Percentiles rank a stretch among this genome's conserved stretches.
These are phyloP conservation scores for Kurtzmaniella quercitrusa DNA, from an alignment of 1,139 yeast species.

Conservation along the genomic window DNA sequence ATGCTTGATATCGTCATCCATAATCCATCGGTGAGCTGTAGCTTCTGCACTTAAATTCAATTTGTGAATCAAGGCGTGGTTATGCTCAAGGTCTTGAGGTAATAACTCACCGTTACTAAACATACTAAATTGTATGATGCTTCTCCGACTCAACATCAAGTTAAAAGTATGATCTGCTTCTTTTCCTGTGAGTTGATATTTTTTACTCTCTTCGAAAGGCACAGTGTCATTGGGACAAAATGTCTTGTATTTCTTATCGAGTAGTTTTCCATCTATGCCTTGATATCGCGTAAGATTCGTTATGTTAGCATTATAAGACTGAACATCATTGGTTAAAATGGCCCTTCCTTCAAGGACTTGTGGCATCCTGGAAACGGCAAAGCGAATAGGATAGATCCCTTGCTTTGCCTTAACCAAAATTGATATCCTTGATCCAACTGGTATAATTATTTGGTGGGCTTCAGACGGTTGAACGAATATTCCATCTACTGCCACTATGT, in stretches of 20 bases:
- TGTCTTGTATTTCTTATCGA: constrained; percentile 7
- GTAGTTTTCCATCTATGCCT: constrained; percentile 16
- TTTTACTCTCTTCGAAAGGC: constrained; percentile 14
- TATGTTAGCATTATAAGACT: constrained; percentile 6
- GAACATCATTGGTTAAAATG: constrained; percentile 15
- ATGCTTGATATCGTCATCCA: constrained; percentile 15
- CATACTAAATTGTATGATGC: constrained; percentile 24
- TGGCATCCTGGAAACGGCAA: constrained; percentile 26
- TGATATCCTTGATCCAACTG: constrained; percentile 27
- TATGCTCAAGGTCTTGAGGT: constrained; percentile 15
- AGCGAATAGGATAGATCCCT: constrained; percentile 19
- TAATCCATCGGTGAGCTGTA: constrained; percentile 10
- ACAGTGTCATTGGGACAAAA: constrained; percentile 16
- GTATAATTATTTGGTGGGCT: constrained; percentile 21
- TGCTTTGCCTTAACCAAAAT: constrained; percentile 22
- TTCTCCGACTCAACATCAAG: constrained; percentile 21
- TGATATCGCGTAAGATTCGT: constrained; percentile 11
- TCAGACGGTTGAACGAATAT: constrained; percentile 21
- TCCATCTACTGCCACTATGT: constrained; percentile 30
- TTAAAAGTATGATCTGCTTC: constrained; percentile 21
- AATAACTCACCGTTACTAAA: constrained; percentile 17
- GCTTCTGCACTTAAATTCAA: constrained; percentile 4
- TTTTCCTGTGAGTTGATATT: constrained; percentile 7
- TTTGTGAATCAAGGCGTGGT: constrained; percentile 14
- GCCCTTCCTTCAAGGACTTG: constrained; percentile 28